Percentiles rank a stretch among this genome's conserved stretches.
Evolutionary conservation across 2,329 filamentous ascomycete species (phyloP).

Genomic region (Onygenales sp.): DNA sequence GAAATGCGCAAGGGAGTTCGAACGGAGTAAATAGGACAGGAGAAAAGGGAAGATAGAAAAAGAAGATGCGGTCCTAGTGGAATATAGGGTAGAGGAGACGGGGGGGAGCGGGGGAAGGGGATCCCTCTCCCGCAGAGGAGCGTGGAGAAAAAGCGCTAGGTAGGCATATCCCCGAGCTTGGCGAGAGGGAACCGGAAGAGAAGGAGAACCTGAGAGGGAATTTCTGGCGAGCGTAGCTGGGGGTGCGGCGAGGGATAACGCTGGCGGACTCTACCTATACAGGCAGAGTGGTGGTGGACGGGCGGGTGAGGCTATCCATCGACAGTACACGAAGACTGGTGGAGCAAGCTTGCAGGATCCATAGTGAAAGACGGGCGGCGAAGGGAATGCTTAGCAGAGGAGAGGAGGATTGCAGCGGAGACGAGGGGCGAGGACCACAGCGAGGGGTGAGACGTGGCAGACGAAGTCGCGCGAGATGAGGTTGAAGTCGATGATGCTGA

Average conservation of each 20-base stretch:
- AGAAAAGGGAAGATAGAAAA: neutral
- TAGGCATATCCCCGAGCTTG: neutral
- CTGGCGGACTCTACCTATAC: neutral
- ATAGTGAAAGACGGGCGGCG: neutral
- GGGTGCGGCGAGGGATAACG: neutral
- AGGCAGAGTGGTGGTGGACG: neutral
- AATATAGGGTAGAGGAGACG: neutral
- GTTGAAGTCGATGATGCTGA: constrained; percentile 3
- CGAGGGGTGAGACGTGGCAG: neutral
- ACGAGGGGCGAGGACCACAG: neutral
- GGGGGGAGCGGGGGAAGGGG: neutral
- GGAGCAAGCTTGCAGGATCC: neutral
- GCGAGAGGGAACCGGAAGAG: neutral
- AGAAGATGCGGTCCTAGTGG: neutral
- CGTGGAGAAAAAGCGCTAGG: neutral
- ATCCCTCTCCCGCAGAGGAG: neutral
- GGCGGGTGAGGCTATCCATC: neutral
- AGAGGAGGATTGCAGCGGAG: neutral
- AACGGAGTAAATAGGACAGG: neutral
- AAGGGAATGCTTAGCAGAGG: neutral
- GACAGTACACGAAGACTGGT: constrained; percentile 3
- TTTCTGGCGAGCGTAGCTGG: neutral
- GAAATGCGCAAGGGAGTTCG: neutral
- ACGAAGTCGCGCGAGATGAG: neutral
- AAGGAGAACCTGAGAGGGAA: neutral